Evolutionary conservation across 192 early-diverging fungal species (phyloP), one percentile per base, ranked within the genome.

Genomic region (Phlyctochytrium planicorne): DNA sequence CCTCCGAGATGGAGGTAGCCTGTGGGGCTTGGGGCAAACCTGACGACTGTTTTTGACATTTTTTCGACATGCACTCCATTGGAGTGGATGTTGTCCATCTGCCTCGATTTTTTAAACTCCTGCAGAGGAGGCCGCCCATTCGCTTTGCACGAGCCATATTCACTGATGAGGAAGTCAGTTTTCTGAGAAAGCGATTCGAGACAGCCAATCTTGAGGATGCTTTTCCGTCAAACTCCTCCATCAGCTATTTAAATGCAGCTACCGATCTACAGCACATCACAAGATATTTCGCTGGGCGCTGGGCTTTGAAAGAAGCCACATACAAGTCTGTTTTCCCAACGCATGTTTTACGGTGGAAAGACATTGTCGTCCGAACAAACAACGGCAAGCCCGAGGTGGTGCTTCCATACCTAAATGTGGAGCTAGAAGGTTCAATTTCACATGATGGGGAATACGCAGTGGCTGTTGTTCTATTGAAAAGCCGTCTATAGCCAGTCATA

Each of bases 1-100:
- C 93, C 93, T 30, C 95, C 95, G 32, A 98, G 85, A 68, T 98
- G 95, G 57, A 98, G 82, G 67, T 89, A 83, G 16, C 95, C 95
- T 2, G 95, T 96, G 2, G 95, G 95, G 52, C 91, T 93, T 2
- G 95, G 95, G 20, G 95, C 95, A 71, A 98, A 98, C 24, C 95
- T 85, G 23, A 94, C 93, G n/a, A n/a, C n/a, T n/a, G n/a, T n/a
- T n/a, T n/a, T n/a, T n/a, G n/a, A n/a, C n/a, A n/a, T n/a, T n/a
- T n/a, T n/a, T n/a, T n/a, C 40, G 40, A 10, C 40, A 89, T 95
- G 12, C 24, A 93, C 3, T 91, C 93, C 0, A 80, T 93, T 37
- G 94, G 94, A 23, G 74, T 88, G 30, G 93, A 96, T 65, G 86
- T 93, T 34, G 68, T 93, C 27, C 87, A 87, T 61, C 52, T 90